These are phyloP conservation scores for Chrysoporthe cubensis DNA, from an alignment of 2,329 filamentous ascomycete species.

Conservation along the genomic window DNA sequence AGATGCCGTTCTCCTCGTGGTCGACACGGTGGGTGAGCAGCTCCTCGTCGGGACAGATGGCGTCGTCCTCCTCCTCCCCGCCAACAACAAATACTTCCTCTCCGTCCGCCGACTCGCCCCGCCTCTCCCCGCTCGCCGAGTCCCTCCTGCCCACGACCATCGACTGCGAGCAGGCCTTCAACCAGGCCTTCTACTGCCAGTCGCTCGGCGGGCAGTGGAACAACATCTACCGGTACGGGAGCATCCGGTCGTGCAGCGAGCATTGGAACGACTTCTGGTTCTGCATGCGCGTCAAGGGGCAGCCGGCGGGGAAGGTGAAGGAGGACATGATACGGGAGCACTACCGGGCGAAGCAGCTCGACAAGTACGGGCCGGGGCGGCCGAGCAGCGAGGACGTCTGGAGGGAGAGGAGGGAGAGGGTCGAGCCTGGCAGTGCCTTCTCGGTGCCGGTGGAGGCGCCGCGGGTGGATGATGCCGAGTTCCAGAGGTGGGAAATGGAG, in stretches of 20 bases:
- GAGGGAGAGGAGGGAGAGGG: conserved; percentile 69
- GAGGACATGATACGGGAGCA: conserved; percentile 66
- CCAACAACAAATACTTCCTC: neutral
- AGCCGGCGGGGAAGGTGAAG: conserved; percentile 57
- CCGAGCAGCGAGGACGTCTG: conserved; percentile 90
- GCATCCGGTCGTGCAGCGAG: conserved; percentile 75
- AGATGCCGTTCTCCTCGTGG: conserved; percentile 37
- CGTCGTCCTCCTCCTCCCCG: conserved; percentile 25
- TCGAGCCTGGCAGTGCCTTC: conserved; percentile 56
- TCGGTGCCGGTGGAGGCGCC: conserved; percentile 44
- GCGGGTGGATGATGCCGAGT: conserved; percentile 48
- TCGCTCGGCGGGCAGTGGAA: conserved; percentile 90
- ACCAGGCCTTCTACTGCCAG: conserved; percentile 92
- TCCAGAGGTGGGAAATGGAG: conserved; percentile 42
- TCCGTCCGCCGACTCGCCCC: conserved; percentile 23
- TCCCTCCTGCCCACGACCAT: conserved; percentile 78
- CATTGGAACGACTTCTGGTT: conserved; percentile 97
- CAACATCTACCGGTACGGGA: conserved; percentile 85
- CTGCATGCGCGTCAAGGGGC: conserved; percentile 83
- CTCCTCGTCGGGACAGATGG: conserved; percentile 30
- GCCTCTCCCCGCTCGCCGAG: conserved; percentile 59
- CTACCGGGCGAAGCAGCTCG: conserved; percentile 68
- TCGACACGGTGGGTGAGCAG: conserved; percentile 39
- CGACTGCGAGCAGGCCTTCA: conserved; percentile 89
- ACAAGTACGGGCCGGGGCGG: conserved; percentile 64